Conservation (phyloP, 2,329 filamentous ascomycete species). For the Cladophialophora chaetospira region DNA sequence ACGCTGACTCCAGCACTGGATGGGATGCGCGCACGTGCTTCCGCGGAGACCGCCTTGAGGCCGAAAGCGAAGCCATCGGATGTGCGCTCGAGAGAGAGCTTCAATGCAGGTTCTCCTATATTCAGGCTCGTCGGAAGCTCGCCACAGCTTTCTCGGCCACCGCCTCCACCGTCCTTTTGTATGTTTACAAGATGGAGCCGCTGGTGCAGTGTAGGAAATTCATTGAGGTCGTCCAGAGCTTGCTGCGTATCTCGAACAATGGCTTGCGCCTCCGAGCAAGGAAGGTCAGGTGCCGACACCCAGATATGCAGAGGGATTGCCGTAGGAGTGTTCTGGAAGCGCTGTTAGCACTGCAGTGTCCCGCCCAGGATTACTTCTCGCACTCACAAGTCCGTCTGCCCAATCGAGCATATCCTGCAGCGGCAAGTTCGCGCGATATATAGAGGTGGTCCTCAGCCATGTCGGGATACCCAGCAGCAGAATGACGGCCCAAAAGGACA, state of each 20-base stretch:
- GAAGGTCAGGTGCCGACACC: conserved; percentile 68
- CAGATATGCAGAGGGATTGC: conserved; percentile 84
- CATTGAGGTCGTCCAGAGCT: conserved; percentile 81
- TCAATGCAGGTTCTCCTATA: conserved; percentile 60
- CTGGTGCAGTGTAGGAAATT: conserved; percentile 81
- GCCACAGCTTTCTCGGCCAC: conserved; percentile 19
- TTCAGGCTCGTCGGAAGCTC: conserved; percentile 35
- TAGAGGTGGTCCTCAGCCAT: conserved; percentile 95
- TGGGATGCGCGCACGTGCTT: conserved; percentile 20
- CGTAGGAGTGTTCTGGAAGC: conserved; percentile 73
- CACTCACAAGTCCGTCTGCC: conserved; percentile 79
- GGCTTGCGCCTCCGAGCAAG: conserved; percentile 67
- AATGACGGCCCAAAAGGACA: conserved; percentile 89
- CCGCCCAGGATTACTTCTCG: conserved; percentile 1
- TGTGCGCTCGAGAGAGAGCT: conserved; percentile 66
- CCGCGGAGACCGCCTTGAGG: conserved; percentile 14
- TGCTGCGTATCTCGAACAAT: conserved; percentile 81
- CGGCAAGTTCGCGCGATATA: conserved; percentile 83
- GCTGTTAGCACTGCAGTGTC: conserved; percentile 6
- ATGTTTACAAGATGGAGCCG: conserved; percentile 65
- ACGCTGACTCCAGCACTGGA: background rate
- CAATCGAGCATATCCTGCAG: conserved; percentile 84
- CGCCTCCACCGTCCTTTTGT: background rate
- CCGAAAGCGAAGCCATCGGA: conserved; percentile 36
- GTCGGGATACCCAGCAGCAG: conserved; percentile 81